These are phyloP conservation scores for Excoecaria agallocha DNA, from an alignment of 345 rosid species.

Conservation along the genomic window DNA sequence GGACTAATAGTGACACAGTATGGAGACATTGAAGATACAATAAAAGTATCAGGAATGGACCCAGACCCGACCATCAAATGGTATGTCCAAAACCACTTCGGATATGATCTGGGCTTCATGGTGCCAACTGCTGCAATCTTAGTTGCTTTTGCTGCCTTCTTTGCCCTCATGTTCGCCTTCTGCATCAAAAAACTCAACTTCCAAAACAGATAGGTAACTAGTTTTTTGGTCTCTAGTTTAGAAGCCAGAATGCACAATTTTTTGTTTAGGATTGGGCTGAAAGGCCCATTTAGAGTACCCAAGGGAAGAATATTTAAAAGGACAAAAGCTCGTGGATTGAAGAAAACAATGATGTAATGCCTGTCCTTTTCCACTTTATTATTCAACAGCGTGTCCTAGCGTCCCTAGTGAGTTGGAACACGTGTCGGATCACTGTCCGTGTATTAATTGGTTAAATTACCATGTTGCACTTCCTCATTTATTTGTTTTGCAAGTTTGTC, in stretches of 20 bases:
- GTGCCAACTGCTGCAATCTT: conserved; percentile 9
- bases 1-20: conserved; percentile 6
- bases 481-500: not conserved
- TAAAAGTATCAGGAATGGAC: not conserved
- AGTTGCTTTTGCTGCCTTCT: not conserved
- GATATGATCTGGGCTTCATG: conserved; percentile 10
- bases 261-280: not conserved
- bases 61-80: not conserved
- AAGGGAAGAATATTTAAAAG: not conserved
- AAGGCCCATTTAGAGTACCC: not conserved
- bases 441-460: not conserved
- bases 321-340: no score
- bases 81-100: conserved; percentile 11
- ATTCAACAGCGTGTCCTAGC: conserved; percentile 21
- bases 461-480: not conserved
- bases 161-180: not conserved
- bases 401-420: conserved; percentile 6
- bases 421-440: not conserved
- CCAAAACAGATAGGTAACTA: not conserved
- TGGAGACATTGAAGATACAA: conserved; percentile 3
- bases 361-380: not conserved
- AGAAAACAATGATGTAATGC: not conserved
- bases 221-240: no score
- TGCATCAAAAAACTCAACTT: conserved; percentile 8
- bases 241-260: no score